A percentile compares a stretch with the other conserved stretches of the same genome.
Conservation (phyloP, 2,329 filamentous ascomycete species). For the Fusarium devonianum region DNA sequence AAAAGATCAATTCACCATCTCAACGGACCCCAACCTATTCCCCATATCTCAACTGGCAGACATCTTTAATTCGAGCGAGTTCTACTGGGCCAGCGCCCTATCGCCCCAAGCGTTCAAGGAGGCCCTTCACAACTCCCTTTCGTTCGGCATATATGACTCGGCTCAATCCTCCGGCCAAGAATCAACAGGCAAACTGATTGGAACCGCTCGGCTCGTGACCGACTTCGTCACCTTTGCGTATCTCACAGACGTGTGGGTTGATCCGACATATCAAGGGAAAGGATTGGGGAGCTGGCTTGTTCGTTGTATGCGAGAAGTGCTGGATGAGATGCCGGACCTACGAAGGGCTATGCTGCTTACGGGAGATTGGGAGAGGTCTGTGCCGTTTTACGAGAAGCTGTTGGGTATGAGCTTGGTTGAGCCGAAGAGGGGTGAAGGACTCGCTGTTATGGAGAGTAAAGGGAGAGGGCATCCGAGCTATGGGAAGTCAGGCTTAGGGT, state of each 20-base stretch:
- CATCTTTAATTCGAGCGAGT: constrained; percentile 56
- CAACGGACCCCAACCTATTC: constrained; percentile 11
- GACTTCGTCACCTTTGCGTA: constrained; percentile 70
- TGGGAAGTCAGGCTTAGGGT: no score
- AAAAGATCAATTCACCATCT: no score
- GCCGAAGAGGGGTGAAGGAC: background rate
- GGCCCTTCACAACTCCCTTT: constrained; percentile 61
- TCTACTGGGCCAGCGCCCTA: constrained; percentile 62
- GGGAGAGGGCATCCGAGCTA: background rate
- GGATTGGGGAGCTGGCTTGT: constrained; percentile 68
- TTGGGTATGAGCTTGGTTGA: constrained; percentile 40
- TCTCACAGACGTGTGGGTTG: constrained; percentile 66
- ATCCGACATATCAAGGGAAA: constrained; percentile 58
- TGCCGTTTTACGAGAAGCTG: constrained; percentile 41
- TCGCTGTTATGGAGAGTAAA: background rate
- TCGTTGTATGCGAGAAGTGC: constrained; percentile 59
- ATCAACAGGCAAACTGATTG: constrained; percentile 38
- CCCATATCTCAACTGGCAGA: constrained; percentile 51
- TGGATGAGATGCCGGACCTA: constrained; percentile 60
- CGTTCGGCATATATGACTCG: constrained; percentile 60
- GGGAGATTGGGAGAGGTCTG: constrained; percentile 38
- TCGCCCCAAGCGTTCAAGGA: constrained; percentile 53
- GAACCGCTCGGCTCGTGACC: constrained; percentile 60
- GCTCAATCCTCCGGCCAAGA: background rate
- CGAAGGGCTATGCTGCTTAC: constrained; percentile 60